phyloP scores from a whole-genome alignment of 495 filamentous ascomycete genomes.

The Hypoxylon fragiforme region DNA sequence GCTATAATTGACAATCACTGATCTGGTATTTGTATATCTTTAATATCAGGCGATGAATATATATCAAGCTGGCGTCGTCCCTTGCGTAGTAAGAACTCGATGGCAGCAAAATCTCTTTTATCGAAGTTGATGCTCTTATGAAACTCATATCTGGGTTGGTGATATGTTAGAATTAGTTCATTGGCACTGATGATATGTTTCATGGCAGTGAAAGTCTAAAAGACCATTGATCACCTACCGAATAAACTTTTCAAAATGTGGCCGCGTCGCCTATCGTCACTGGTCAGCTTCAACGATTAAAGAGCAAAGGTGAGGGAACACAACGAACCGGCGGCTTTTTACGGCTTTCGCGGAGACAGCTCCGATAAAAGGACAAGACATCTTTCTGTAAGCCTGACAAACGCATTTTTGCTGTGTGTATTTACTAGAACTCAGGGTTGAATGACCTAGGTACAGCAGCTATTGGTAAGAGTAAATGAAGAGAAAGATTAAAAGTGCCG shows the following conservation, averaged over 20 bases:
- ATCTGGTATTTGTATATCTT: slow-evolving; percentile 62
- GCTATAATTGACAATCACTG: background rate
- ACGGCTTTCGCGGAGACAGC: slow-evolving; percentile 76
- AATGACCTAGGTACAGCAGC: no score
- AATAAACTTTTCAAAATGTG: slow-evolving; percentile 47
- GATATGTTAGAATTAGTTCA: slow-evolving; percentile 1
- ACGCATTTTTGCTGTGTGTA: slow-evolving; percentile 57
- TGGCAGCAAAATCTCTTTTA: slow-evolving; percentile 85
- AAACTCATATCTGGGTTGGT: slow-evolving; percentile 79
- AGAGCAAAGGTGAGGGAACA: background rate
- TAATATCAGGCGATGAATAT: slow-evolving; percentile 81
- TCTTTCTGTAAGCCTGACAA: slow-evolving; percentile 90
- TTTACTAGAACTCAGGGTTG: no score
- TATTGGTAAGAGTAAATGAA: no score
- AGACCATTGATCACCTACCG: slow-evolving; percentile 38
- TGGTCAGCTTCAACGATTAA: slow-evolving; percentile 5
- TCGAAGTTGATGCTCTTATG: slow-evolving; percentile 67
- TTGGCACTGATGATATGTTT: background rate
- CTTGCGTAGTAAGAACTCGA: slow-evolving; percentile 87
- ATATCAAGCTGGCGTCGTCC: slow-evolving; percentile 83
- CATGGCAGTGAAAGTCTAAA: background rate
- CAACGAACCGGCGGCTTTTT: slow-evolving; percentile 75
- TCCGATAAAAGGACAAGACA: slow-evolving; percentile 82
- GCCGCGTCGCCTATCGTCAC: slow-evolving; percentile 39
- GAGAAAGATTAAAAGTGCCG: no score